Conservation (phyloP, 202 grass and related monocot genomes). For the Tripidium arundinaceum region DNA sequence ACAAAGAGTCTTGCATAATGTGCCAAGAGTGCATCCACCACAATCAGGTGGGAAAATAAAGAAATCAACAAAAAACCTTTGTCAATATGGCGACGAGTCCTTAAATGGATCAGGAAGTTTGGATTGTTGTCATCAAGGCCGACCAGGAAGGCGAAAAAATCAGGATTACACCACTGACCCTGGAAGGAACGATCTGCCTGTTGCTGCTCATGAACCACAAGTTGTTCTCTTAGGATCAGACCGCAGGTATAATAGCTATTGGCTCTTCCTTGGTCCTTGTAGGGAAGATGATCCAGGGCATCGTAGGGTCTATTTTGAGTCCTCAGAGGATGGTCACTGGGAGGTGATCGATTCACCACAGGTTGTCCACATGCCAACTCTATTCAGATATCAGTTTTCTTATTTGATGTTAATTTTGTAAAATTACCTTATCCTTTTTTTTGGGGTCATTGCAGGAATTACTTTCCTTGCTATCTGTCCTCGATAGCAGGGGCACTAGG, state of each 20-base stretch:
- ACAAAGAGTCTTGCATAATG: slow-evolving; percentile 30
- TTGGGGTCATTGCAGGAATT: slow-evolving; percentile 61
- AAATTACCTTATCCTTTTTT: slow-evolving; percentile 16
- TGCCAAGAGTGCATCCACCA: slow-evolving; percentile 28
- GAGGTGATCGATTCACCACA: slow-evolving; percentile 90
- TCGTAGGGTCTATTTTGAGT: slow-evolving; percentile 93
- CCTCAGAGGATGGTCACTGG: slow-evolving; percentile 95
- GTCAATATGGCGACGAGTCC: slow-evolving; percentile 29
- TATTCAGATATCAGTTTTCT: slow-evolving; percentile 12
- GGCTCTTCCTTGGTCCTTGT: slow-evolving; percentile 94
- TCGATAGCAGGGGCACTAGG: slow-evolving; percentile 80
- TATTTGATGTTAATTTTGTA: not conserved
- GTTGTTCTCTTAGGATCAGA: slow-evolving; percentile 86
- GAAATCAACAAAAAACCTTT: slow-evolving; percentile 46
- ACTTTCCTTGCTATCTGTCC: slow-evolving; percentile 61
- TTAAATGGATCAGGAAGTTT: slow-evolving; percentile 37
- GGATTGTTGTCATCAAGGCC: slow-evolving; percentile 33
- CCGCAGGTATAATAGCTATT: slow-evolving; percentile 93
- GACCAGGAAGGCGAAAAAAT: slow-evolving; percentile 32
- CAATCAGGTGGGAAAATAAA: slow-evolving; percentile 92
- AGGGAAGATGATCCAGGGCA: slow-evolving; percentile 83
- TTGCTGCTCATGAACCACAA: slow-evolving; percentile 57
- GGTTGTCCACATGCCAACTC: slow-evolving; percentile 51
- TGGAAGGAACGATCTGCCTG: slow-evolving; percentile 35
- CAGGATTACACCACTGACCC: slow-evolving; percentile 31